Conservation (phyloP, 768 basidiomycete species). For the Agaricus sinodeliciosus region DNA sequence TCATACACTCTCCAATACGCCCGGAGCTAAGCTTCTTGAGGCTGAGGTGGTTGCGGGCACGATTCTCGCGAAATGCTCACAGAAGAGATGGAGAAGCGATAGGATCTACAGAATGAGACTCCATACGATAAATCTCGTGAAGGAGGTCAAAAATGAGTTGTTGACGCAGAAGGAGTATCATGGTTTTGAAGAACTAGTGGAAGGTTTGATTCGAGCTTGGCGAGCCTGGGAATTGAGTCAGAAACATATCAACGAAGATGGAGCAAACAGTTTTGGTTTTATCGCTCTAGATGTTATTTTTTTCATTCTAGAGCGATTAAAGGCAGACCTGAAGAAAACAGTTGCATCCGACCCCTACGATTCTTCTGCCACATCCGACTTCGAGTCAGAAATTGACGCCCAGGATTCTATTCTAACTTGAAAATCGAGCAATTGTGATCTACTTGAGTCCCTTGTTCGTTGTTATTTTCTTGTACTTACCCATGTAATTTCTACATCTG, state of each 20-base stretch:
- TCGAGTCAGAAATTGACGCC: background rate
- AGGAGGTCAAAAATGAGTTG: constrained; percentile 27
- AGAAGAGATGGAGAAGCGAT: constrained; percentile 52
- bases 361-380: background rate
- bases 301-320: constrained; percentile 43
- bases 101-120: constrained; percentile 58
- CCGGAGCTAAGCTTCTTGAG: constrained; percentile 53
- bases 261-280: constrained; percentile 61
- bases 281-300: constrained; percentile 55
- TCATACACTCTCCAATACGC: constrained; percentile 54
- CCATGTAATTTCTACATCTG: too few relatives aligned
- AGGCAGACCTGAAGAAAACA: background rate
- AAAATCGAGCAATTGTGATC: background rate
- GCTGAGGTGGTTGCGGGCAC: constrained; percentile 72
- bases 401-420: background rate
- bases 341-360: background rate
- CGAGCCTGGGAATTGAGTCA: constrained; percentile 53
- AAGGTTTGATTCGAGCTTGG: constrained; percentile 52
- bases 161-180: constrained; percentile 21
- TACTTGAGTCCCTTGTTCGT: too few relatives aligned
- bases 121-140: constrained; percentile 46
- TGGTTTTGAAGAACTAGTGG: constrained; percentile 24
- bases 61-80: constrained; percentile 64
- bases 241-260: constrained; percentile 28
- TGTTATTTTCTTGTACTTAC: too few relatives aligned